phyloP scores from a whole-genome alignment of 163 green algal species.

The Scenedesmus sp. region DNA sequence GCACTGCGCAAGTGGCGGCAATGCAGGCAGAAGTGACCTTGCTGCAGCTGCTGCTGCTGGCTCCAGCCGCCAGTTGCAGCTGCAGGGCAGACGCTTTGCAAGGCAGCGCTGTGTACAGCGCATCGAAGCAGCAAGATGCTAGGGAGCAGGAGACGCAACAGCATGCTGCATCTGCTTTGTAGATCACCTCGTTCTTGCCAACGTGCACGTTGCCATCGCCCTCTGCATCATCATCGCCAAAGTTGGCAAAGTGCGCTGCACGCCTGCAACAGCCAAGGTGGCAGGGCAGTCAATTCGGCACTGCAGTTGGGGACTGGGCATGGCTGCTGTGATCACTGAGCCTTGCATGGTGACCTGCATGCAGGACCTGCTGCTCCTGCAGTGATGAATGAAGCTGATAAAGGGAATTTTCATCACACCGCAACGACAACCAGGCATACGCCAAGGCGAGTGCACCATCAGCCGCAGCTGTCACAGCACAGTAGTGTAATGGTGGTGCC shows the following conservation, averaged over 20 bases:
- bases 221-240: constrained; percentile 57
- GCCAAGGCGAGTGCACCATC: not conserved
- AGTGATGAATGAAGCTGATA: not conserved
- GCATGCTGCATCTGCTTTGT: not conserved
- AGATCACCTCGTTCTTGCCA: constrained; percentile 57
- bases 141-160: not conserved
- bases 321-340: not conserved
- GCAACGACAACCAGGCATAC: too few relatives aligned
- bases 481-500: too few relatives aligned
- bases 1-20: not conserved
- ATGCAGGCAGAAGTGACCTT: too few relatives aligned
- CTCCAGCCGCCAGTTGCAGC: too few relatives aligned
- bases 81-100: too few relatives aligned
- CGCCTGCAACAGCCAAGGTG: constrained; percentile 41
- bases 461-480: not conserved
- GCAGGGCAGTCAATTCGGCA: not conserved
- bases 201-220: constrained; percentile 60
- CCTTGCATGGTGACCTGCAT: too few relatives aligned
- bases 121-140: not conserved
- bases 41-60: too few relatives aligned
- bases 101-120: not conserved
- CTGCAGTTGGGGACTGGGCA: not conserved
- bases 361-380: not conserved
- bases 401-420: too few relatives aligned
- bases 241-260: constrained; percentile 69